These are phyloP conservation scores for Carex arenaria DNA, from an alignment of 202 grass and related monocot genomes.

Conservation along the genomic window DNA sequence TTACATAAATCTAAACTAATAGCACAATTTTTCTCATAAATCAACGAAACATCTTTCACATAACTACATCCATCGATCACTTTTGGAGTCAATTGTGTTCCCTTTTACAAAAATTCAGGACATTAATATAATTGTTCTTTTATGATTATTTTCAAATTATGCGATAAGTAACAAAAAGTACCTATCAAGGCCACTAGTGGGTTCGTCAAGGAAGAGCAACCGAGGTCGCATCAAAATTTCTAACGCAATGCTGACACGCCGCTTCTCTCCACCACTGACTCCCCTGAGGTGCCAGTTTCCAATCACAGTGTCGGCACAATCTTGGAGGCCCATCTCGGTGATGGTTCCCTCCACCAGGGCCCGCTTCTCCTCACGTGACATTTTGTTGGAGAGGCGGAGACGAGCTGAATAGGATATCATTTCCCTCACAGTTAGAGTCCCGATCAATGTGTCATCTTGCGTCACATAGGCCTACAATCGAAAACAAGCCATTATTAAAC, in stretches of 20 bases:
- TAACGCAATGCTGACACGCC: constrained; percentile 90
- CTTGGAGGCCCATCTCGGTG: constrained; percentile 87
- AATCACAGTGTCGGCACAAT: constrained; percentile 88
- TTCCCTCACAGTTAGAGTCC: constrained; percentile 90
- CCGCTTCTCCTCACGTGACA: constrained; percentile 71
- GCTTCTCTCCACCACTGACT: constrained; percentile 89
- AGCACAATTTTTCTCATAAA: not conserved
- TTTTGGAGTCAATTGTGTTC: not conserved
- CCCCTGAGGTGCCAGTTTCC: constrained; percentile 97
- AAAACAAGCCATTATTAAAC: not conserved
- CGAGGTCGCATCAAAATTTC: constrained; percentile 94
- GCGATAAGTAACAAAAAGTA: constrained; percentile 13
- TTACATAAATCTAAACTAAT: not conserved
- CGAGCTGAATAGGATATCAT: constrained; percentile 85
- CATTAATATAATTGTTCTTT: not conserved
- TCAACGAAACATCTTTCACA: not conserved
- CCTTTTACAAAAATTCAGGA: not conserved
- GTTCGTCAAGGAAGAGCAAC: constrained; percentile 96
- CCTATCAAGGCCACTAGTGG: constrained; percentile 96
- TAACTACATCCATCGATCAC: not conserved
- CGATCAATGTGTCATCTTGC: constrained; percentile 94
- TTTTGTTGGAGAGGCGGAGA: constrained; percentile 85
- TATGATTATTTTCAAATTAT: constrained; percentile 1
- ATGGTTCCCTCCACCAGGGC: constrained; percentile 90
- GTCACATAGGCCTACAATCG: constrained; percentile 74